These are phyloP conservation scores for Cocos nucifera DNA, from an alignment of 176 grass and related monocot species.

Conservation along the genomic window DNA sequence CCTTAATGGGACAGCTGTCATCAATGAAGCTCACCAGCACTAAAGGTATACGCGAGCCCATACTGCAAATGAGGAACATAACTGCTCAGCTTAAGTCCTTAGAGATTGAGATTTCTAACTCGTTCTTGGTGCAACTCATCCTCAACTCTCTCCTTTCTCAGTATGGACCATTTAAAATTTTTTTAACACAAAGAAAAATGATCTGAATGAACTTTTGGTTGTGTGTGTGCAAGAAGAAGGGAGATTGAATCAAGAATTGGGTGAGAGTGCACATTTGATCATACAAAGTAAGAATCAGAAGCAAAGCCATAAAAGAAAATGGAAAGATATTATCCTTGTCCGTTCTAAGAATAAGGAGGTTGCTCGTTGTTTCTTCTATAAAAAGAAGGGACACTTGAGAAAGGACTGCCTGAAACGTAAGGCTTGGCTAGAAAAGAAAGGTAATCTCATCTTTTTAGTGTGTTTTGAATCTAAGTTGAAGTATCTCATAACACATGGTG, in stretches of 20 bases:
- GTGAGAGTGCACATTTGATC: too few relatives aligned
- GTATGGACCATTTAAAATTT: constrained; percentile 3
- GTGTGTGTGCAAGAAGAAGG: not conserved
- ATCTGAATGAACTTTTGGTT: not conserved
- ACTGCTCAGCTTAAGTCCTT: not conserved
- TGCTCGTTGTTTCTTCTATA: not conserved
- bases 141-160: not conserved
- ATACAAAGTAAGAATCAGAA: too few relatives aligned
- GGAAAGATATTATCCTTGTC: not conserved
- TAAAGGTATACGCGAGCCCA: not conserved
- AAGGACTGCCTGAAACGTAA: not conserved
- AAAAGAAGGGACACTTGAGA: not conserved
- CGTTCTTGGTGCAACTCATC: not conserved
- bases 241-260: too few relatives aligned
- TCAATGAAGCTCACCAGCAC: too few relatives aligned
- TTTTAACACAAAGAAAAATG: not conserved
- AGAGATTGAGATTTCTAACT: not conserved
- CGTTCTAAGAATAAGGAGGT: not conserved
- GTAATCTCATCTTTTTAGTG: too few relatives aligned
- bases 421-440: not conserved
- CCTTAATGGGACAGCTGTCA: too few relatives aligned
- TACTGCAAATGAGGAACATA: not conserved
- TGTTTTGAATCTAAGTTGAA: too few relatives aligned
- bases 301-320: too few relatives aligned
- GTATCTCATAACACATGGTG: too few relatives aligned